phyloP scores from a whole-genome alignment of 2,329 filamentous ascomycete species.

The Phialophora tarda region DNA sequence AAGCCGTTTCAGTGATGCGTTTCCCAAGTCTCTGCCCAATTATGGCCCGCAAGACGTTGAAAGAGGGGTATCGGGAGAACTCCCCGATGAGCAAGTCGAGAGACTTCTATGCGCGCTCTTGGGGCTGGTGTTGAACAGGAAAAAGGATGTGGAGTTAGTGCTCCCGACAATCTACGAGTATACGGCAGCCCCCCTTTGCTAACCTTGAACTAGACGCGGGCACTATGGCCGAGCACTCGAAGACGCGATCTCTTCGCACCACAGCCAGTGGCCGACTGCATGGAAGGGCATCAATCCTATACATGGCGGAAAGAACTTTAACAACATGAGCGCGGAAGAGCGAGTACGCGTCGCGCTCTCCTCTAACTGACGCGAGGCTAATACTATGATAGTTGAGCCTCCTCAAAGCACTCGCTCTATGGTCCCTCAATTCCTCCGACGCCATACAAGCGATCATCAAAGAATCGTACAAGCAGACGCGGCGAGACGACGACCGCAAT shows the following conservation, averaged over 20 bases:
- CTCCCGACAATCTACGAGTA: not conserved
- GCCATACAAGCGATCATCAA: constrained; percentile 79
- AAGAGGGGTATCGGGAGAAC: constrained; percentile 75
- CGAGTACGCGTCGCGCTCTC: constrained; percentile 62
- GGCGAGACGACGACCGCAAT: constrained; percentile 78
- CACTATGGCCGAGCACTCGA: constrained; percentile 94
- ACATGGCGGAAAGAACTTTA: constrained; percentile 78
- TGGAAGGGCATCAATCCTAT: constrained; percentile 88
- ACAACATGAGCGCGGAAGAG: constrained; percentile 78
- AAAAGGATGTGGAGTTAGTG: constrained; percentile 96
- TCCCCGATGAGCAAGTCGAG: constrained; percentile 85
- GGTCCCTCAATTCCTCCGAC: constrained; percentile 89
- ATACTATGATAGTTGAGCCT: constrained; percentile 70
- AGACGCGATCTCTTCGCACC: constrained; percentile 85
- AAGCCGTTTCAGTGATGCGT: constrained; percentile 86
- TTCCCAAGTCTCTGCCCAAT: constrained; percentile 84
- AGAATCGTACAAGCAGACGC: constrained; percentile 83
- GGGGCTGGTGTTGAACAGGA: constrained; percentile 87
- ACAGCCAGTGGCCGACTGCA: constrained; percentile 81
- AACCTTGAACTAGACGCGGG: constrained; percentile 67
- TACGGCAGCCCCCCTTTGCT: constrained; percentile 1
- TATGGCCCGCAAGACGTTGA: constrained; percentile 97
- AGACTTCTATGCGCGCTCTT: constrained; percentile 87
- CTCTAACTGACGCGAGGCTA: constrained; percentile 9
- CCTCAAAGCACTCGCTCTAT: constrained; percentile 80